Percentiles rank a stretch among this genome's conserved stretches.
phyloP scores from a whole-genome alignment of 2,329 filamentous ascomycete genomes.

The Aspergillus proliferans region DNA sequence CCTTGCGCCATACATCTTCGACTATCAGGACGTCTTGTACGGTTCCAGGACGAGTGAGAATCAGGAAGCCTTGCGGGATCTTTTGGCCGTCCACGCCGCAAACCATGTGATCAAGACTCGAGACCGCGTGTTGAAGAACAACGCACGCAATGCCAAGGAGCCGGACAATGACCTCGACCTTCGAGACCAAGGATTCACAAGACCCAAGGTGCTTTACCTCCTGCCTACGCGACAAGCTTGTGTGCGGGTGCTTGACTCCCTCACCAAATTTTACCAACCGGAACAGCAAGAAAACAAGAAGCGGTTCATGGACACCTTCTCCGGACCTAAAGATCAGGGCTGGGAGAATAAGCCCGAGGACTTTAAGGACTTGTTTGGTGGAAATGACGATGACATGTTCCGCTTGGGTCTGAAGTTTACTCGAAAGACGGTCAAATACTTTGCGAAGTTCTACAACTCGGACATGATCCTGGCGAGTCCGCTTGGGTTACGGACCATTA shows the following conservation, averaged over 20 bases:
- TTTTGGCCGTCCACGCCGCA: conserved; percentile 74
- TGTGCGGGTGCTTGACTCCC: conserved; percentile 67
- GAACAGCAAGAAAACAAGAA: conserved; percentile 95
- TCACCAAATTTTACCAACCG: conserved; percentile 68
- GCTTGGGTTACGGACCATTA: conserved; percentile 80
- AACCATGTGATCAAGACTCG: conserved; percentile 94
- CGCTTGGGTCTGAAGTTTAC: conserved; percentile 94
- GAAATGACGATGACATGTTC: conserved; percentile 97
- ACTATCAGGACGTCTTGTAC: conserved; percentile 74
- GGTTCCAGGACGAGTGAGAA: conserved; percentile 66
- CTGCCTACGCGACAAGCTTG: conserved; percentile 84
- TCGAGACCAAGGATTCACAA: conserved; percentile 89
- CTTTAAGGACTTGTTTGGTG: conserved; percentile 81
- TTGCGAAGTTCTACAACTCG: conserved; percentile 90
- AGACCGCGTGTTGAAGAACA: conserved; percentile 89
- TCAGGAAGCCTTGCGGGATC: conserved; percentile 60
- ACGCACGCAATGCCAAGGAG: conserved; percentile 66
- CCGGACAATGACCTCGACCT: conserved; percentile 64
- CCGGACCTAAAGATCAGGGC: conserved; percentile 62
- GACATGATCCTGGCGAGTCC: conserved; percentile 92
- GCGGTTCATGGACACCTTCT: conserved; percentile 79
- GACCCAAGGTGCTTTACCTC: conserved; percentile 87
- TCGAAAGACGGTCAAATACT: conserved; percentile 90
- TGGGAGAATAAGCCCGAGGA: conserved; percentile 73
- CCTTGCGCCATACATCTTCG: conserved; percentile 67